Evolutionary conservation across 75 land plant genomes (phyloP), one percentile per base, ranked within the genome.

Genomic region (Larix kaempferi): DNA sequence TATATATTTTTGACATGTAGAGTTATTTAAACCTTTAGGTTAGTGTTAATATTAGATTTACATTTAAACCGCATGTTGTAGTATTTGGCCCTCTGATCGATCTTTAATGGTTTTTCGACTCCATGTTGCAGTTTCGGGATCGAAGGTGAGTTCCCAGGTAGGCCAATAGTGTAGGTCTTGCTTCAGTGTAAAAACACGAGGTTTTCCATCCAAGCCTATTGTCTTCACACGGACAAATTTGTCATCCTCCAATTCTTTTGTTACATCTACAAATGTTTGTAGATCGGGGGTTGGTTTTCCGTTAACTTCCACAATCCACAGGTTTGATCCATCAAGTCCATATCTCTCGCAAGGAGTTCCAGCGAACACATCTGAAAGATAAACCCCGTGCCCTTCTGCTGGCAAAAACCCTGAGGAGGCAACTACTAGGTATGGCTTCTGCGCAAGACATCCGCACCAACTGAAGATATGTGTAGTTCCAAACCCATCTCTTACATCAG

Each of bases 111-210:
- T 82, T 33, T 33, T 82, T 3, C 96, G 87, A 5, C 88, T 85
- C 98, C 98, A 95, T 16, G 74, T 85, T 57, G 96, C 93, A 19
- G 93, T 87, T 2, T 87, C 87, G 12, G 94, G 89, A 77, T 95
- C 92, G 56, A 95, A 90, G 63, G 75, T 81, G n/a, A 29, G 33
- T 29, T 29, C 33, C 33, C 98, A 95, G 39, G 98, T 93, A 56
- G 96, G 94, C 98, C 98, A 95, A 59, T 95, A 95, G 82, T 91
- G 98, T 69, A 95, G 84, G 74, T 95, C 96, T 78, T 95, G 98
- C 86, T 91, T 95, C 80, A 95, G 44, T 21, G 98, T 91, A 41
- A 93, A 74, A 39, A 95, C 98, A 12, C 0, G 1, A 29, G 33
- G 33, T 29, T 29, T 1, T 0, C 33, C 33, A 29, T 29, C 0